These are phyloP conservation scores for Coleophoma eucalyptorum DNA, from an alignment of 2,329 filamentous ascomycete genomes.

Conservation along the genomic window DNA sequence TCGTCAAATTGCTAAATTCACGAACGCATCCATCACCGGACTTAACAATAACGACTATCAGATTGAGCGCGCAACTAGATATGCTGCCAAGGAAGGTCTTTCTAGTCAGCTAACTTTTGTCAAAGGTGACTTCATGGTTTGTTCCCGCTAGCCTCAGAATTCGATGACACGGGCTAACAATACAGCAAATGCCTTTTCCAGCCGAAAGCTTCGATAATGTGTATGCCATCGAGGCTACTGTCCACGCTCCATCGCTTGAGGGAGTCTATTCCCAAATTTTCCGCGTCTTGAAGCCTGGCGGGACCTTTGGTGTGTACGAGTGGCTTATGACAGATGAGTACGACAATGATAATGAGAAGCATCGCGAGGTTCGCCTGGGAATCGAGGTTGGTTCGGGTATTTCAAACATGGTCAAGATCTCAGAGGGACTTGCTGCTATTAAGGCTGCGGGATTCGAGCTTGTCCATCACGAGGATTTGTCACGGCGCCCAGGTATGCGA, in stretches of 20 bases:
- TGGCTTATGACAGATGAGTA: conserved; percentile 98
- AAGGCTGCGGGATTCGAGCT: conserved; percentile 88
- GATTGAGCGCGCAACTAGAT: conserved; percentile 87
- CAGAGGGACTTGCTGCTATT: conserved; percentile 80
- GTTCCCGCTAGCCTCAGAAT: too few relatives aligned
- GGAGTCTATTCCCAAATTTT: conserved; percentile 95
- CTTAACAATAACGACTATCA: conserved; percentile 99
- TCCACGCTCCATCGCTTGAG: conserved; percentile 86
- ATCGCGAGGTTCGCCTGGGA: conserved; percentile 87
- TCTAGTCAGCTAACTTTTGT: conserved; percentile 78
- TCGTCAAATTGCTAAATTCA: conserved; percentile 95
- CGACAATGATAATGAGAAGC: conserved; percentile 82
- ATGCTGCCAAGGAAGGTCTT: conserved; percentile 79
- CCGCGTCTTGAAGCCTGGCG: conserved; percentile 93
- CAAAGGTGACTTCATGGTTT: conserved; percentile 94
- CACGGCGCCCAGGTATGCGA: conserved; percentile 56
- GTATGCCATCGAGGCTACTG: conserved; percentile 95
- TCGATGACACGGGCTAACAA: too few relatives aligned
- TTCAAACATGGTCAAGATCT: conserved; percentile 93
- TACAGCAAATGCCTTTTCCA: conserved; percentile 87
- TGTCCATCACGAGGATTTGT: conserved; percentile 82
- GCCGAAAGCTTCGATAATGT: conserved; percentile 91
- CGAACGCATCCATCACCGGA: conserved; percentile 82
- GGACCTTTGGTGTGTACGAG: conserved; percentile 95
- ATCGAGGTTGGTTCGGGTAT: conserved; percentile 97